Conservation (phyloP, 129 eudicot species). For the Flaveria trinervia region DNA sequence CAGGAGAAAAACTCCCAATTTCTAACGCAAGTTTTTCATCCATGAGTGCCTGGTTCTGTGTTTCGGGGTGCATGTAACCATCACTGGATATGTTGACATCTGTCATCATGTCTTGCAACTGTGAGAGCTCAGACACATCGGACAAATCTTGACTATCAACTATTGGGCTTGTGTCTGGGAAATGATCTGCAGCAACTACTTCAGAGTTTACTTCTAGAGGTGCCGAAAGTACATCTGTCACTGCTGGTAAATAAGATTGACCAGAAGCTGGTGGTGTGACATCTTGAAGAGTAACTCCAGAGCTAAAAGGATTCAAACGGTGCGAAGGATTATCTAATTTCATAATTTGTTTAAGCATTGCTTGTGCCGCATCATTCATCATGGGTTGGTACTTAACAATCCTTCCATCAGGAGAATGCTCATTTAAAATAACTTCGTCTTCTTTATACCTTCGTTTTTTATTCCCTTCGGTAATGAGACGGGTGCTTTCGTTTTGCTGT, state of each 20-base stretch:
- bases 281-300: slow-evolving; percentile 81
- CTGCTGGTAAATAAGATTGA: slow-evolving; percentile 35
- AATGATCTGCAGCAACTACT: slow-evolving; percentile 32
- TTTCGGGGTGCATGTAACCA: slow-evolving; percentile 39
- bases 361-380: slow-evolving; percentile 64
- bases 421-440: slow-evolving; percentile 44
- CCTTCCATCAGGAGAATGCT: slow-evolving; percentile 53
- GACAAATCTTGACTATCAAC: slow-evolving; percentile 42
- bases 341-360: slow-evolving; percentile 73
- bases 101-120: slow-evolving; percentile 43
- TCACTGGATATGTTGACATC: slow-evolving; percentile 38
- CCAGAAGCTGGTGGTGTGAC: slow-evolving; percentile 43
- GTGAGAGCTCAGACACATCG: slow-evolving; percentile 51
- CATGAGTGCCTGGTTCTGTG: slow-evolving; percentile 41
- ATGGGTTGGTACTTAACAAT: slow-evolving; percentile 78
- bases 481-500: slow-evolving; percentile 64
- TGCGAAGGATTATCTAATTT: slow-evolving; percentile 52
- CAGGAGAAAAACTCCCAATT: slow-evolving; percentile 55
- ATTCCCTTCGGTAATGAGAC: slow-evolving; percentile 58
- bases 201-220: slow-evolving; percentile 40
- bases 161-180: slow-evolving; percentile 40
- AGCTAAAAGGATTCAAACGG: slow-evolving; percentile 44
- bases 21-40: slow-evolving; percentile 49
- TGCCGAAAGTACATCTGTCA: slow-evolving; percentile 41
- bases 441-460: slow-evolving; percentile 76